phyloP scores from a whole-genome alignment of 1,284 basidiomycete species.

The Rhodotorula glutinis region DNA sequence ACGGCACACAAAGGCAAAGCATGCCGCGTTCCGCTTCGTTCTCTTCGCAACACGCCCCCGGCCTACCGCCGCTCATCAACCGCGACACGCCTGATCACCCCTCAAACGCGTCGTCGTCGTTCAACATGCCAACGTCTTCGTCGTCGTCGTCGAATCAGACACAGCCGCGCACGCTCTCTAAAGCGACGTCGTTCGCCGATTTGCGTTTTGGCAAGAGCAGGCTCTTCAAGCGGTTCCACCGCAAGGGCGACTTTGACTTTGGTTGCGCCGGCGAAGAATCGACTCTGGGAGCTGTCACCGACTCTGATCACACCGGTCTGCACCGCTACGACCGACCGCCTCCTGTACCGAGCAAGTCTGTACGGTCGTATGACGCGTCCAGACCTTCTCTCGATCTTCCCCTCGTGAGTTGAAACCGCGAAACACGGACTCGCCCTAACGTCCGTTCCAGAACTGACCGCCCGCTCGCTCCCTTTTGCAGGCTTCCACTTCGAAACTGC shows the following conservation, averaged over 20 bases:
- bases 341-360: neutral
- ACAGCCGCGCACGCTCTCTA: constrained; percentile 1
- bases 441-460: neutral
- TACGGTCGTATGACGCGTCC: neutral
- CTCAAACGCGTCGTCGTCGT: neutral
- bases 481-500: neutral
- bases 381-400: neutral
- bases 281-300: neutral
- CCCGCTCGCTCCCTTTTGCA: neutral
- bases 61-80: neutral
- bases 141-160: neutral
- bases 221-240: constrained; percentile 10
- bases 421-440: no score
- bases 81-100: neutral
- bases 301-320: neutral
- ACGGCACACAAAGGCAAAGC: no score
- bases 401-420: neutral
- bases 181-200: constrained; percentile 19
- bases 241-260: constrained; percentile 16
- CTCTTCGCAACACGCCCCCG: neutral
- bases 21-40: neutral
- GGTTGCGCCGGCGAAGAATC: constrained; percentile 10
- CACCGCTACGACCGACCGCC: neutral
- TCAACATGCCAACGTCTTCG: constrained; percentile 1
- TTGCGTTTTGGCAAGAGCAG: constrained; percentile 9